A percentile compares a stretch with the other conserved stretches of the same genome.
Evolutionary conservation across 2,329 filamentous ascomycete species (phyloP).

Genomic region (Diaporthe citri): DNA sequence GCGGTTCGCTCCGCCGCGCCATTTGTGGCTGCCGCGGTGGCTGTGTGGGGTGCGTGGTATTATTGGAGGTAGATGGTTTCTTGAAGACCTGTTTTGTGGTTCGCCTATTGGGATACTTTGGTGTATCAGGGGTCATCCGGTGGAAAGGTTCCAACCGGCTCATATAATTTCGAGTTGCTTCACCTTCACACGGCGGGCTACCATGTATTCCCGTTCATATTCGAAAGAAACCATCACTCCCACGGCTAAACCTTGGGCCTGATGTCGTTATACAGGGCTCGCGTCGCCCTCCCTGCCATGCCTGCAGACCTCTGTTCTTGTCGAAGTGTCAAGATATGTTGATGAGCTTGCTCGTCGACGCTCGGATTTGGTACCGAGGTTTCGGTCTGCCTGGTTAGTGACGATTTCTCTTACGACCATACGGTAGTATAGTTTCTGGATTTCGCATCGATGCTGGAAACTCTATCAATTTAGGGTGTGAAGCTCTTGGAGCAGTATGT

Average conservation of each 20-base stretch:
- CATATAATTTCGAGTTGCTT: fast-evolving
- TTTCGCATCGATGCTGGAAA: no score
- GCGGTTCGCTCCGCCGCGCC: background rate
- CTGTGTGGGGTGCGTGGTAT: background rate
- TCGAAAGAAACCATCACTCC: background rate
- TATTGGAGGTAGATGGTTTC: background rate
- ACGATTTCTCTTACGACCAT: no score
- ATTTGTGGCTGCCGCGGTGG: background rate
- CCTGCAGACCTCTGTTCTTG: background rate
- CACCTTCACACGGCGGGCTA: no score
- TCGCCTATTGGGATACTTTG: fast-evolving
- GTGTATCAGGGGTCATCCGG: background rate
- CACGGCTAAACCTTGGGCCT: fast-evolving
- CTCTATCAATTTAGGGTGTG: background rate
- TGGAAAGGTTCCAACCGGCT: background rate
- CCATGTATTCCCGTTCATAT: background rate
- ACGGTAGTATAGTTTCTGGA: no score
- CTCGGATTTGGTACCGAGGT: background rate
- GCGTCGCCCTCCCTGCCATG: background rate
- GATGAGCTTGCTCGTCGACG: background rate
- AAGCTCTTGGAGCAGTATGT: background rate
- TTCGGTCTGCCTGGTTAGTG: no score
- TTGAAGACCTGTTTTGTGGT: background rate
- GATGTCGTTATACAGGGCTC: background rate
- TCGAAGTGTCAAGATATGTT: background rate